Evolutionary conservation across 1,139 yeast genomes (phyloP), one percentile per base, ranked within the genome.

Genomic region (Yamadazyma oceani): DNA sequence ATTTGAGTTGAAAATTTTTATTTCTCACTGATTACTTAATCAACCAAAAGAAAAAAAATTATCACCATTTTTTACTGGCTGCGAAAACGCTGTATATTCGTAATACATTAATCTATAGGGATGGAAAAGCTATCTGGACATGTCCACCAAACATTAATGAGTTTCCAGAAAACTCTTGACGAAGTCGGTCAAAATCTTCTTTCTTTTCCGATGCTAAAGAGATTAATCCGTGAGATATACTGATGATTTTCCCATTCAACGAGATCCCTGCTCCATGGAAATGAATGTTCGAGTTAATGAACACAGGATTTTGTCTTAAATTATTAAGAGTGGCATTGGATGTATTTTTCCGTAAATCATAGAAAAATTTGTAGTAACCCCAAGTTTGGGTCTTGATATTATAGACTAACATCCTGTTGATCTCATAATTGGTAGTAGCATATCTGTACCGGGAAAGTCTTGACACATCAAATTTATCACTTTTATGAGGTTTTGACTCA

Each of bases 371-470:
- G 44, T 62, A 49, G 43, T 66, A 71, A 31, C 62, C 58, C 75
- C 75, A 71, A 2, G 69, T 66, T 46, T 69, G 75, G 1, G 75
- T 66, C 34, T 60, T 63, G 31, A 70, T 51, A 45, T 69, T 69
- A 35, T 67, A 58, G 4, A 61, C 66, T 13, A 69, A 58, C 16
- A 71, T 50, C 32, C 76, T 54, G 35, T 64, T 55, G 10, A 61
- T 46, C 33, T 66, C 58, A 27, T 57, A 40, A 44, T 63, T 61
- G 32, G 58, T 55, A 2, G 63, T 45, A 1, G 56, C 50, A 26
- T 69, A 45, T 38, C 59, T 63, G 32, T 64, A 57, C 48, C 59
- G 55, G 4, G 64, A 42, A 26, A 69, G 49, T 32, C 69, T 52
- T 4, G 70, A 53, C 3, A 70, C 60, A 46, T 71, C 76, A 39